phyloP scores from a whole-genome alignment of 805 yeast genomes.

The Clavispora carvajalis region DNA sequence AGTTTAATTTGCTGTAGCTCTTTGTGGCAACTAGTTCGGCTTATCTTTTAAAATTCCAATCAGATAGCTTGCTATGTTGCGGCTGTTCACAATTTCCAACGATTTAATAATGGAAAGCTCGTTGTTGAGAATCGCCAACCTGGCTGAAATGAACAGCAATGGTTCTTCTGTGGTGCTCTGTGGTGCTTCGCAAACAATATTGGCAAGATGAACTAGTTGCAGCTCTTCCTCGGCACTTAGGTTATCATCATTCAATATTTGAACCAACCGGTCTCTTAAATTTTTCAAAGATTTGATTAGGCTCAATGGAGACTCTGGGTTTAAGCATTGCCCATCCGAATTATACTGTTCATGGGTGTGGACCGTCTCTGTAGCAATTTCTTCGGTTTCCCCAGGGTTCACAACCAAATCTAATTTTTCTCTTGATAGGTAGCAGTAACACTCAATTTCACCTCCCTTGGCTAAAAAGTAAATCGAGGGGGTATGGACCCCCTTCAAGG shows the following conservation, averaged over 20 bases:
- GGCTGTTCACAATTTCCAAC: slow-evolving; percentile 3
- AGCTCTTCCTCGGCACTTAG: slow-evolving; percentile 6
- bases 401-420: slow-evolving; percentile 14
- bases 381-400: slow-evolving; percentile 26
- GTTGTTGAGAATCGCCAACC: slow-evolving; percentile 26
- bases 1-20: neutral
- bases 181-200: slow-evolving; percentile 15
- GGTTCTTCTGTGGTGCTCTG: slow-evolving; percentile 5
- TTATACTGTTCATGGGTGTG: slow-evolving; percentile 23
- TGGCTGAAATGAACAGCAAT: slow-evolving; percentile 19
- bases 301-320: slow-evolving; percentile 7
- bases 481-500: neutral
- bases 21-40: neutral
- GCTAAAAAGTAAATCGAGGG: slow-evolving; percentile 9
- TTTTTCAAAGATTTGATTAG: slow-evolving; percentile 16
- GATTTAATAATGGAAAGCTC: slow-evolving; percentile 18
- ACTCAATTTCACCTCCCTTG: neutral
- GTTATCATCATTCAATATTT: slow-evolving; percentile 13
- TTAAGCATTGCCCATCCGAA: slow-evolving; percentile 8
- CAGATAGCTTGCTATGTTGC: neutral
- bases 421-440: slow-evolving; percentile 4
- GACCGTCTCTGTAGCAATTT: slow-evolving; percentile 28
- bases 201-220: slow-evolving; percentile 25
- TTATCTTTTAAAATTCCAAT: neutral
- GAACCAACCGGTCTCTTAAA: slow-evolving; percentile 18